These are phyloP conservation scores for Teunomyces kruisii DNA, from an alignment of 805 yeast genomes.

Conservation along the genomic window DNA sequence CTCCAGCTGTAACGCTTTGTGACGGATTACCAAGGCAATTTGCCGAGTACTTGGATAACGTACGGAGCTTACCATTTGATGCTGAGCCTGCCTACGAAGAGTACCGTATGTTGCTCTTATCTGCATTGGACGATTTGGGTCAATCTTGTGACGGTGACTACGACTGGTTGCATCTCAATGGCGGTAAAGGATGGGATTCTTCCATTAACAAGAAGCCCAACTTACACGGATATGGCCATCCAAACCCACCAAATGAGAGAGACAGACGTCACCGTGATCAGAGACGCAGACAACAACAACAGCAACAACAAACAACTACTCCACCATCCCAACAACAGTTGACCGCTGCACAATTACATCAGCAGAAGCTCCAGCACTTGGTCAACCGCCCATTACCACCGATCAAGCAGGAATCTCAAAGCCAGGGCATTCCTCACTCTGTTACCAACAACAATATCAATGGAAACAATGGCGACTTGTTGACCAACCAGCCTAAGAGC, in stretches of 20 bases:
- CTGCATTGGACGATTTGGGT: conserved; percentile 56
- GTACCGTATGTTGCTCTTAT: conserved; percentile 58
- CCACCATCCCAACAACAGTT: conserved; percentile 32
- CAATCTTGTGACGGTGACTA: conserved; percentile 65
- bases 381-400: conserved; percentile 50
- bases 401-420: conserved; percentile 41
- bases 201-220: conserved; percentile 73
- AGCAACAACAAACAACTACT: conserved; percentile 14
- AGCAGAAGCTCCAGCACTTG: conserved; percentile 48
- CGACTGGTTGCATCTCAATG: conserved; percentile 80
- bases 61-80: conserved; percentile 68
- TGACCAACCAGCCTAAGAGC: conserved; percentile 16
- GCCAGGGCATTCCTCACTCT: conserved; percentile 21
- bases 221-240: conserved; percentile 79
- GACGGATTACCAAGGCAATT: conserved; percentile 69
- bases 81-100: conserved; percentile 79
- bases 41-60: conserved; percentile 70
- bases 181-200: conserved; percentile 83
- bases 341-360: conserved; percentile 48
- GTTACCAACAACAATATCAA: conserved; percentile 21
- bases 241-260: conserved; percentile 54
- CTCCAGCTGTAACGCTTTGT: conserved; percentile 62
- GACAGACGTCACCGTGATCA: conserved; percentile 48
- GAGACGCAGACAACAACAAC: conserved; percentile 43
- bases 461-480: conserved; percentile 10